Conservation (phyloP, 768 basidiomycete genomes). For the Mycena pura region DNA sequence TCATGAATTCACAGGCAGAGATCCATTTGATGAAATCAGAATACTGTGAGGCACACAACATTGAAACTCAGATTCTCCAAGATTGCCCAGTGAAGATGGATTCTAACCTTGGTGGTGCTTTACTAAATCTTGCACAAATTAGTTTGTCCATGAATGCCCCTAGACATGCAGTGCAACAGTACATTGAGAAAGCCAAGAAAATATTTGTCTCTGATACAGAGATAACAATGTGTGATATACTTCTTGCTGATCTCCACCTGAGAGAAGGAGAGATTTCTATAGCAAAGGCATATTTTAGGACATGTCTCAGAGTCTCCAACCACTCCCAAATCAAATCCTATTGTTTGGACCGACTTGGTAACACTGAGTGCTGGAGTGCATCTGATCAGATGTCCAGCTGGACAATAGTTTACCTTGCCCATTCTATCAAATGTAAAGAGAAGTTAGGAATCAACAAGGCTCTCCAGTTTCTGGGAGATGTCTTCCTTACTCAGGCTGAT, state of each 20-base stretch:
- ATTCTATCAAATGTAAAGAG: too few species aligned
- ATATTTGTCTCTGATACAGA: background rate
- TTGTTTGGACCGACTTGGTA: background rate
- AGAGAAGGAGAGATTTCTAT: too few species aligned
- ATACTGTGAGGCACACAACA: background rate
- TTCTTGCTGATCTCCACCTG: background rate
- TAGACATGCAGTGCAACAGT: background rate
- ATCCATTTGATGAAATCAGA: background rate
- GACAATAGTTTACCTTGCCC: too few species aligned
- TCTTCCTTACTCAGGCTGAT: background rate
- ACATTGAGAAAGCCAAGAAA: background rate
- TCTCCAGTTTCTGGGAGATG: too few species aligned
- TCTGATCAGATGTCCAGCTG: too few species aligned
- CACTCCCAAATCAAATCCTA: too few species aligned
- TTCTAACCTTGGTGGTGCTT: too few species aligned
- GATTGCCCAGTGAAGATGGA: too few species aligned
- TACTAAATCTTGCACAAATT: background rate
- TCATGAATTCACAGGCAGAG: background rate
- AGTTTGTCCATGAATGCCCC: background rate
- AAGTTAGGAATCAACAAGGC: too few species aligned
- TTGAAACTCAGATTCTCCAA: background rate
- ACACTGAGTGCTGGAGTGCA: too few species aligned
- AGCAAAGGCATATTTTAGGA: background rate
- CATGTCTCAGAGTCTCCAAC: background rate
- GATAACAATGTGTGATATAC: background rate